Conservation (phyloP, 805 yeast genomes). For the Wickerhamiella allomyrinae region DNA sequence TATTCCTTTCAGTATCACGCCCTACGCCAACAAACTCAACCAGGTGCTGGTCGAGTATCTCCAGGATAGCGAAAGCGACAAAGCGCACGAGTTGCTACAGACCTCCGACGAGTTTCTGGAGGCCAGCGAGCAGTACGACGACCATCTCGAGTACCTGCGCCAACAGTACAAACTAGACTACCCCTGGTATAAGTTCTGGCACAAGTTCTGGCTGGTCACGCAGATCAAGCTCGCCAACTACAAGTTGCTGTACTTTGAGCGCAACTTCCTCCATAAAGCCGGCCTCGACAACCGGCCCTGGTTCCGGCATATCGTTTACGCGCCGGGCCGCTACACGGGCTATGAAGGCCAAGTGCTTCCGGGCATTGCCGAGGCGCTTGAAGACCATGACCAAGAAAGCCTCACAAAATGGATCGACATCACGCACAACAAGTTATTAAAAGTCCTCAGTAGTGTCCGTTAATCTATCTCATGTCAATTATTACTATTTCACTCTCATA, state of each 20-base stretch:
- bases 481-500: too few relatives aligned
- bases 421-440: conserved; percentile 13
- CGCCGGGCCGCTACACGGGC: conserved; percentile 47
- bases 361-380: conserved; percentile 40
- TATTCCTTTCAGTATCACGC: conserved; percentile 28
- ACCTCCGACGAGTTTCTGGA: conserved; percentile 17
- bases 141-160: conserved; percentile 34
- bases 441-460: background rate
- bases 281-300: conserved; percentile 40
- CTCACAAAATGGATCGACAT: conserved; percentile 30
- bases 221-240: conserved; percentile 25
- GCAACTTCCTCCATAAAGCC: conserved; percentile 31
- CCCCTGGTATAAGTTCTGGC: conserved; percentile 51
- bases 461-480: too few relatives aligned
- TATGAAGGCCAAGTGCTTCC: conserved; percentile 47
- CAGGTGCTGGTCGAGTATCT: conserved; percentile 27
- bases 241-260: conserved; percentile 31
- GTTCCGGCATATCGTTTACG: conserved; percentile 46
- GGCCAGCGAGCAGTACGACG: conserved; percentile 34
- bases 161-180: conserved; percentile 44
- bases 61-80: conserved; percentile 13
- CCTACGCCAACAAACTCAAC: conserved; percentile 30
- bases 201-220: conserved; percentile 16
- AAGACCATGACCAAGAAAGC: conserved; percentile 29
- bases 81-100: conserved; percentile 11